Percentiles rank a stretch among this genome's conserved stretches.
phyloP scores from a whole-genome alignment of 768 basidiomycete genomes.

The Leccinum ochraceum region DNA sequence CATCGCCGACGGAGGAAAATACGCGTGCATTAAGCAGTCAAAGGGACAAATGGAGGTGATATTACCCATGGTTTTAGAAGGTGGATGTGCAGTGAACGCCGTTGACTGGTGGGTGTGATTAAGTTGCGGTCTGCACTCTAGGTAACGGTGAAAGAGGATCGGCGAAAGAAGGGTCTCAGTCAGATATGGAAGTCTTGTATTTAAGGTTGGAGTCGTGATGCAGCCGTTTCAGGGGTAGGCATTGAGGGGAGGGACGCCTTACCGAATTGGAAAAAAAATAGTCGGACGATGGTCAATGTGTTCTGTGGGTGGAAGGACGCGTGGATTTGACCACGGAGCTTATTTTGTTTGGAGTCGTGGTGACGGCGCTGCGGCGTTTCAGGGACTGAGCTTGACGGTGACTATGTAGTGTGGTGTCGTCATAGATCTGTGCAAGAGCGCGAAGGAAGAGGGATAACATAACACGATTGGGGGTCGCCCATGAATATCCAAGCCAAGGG shows the following conservation, averaged over 20 bases:
- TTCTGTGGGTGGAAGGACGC: conserved; percentile 17
- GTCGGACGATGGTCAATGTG: conserved; percentile 19
- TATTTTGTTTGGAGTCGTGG: conserved; percentile 20
- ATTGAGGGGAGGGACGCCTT: background rate
- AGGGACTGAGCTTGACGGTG: conserved; percentile 17
- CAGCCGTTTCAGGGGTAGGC: background rate
- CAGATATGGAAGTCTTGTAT: conserved; percentile 6
- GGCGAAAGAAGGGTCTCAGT: background rate
- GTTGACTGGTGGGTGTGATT: conserved; percentile 7
- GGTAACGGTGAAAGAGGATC: conserved; percentile 7
- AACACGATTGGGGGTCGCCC: background rate
- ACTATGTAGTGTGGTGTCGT: conserved; percentile 8
- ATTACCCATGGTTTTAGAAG: conserved; percentile 7
- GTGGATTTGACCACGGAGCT: conserved; percentile 14
- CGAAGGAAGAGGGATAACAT: background rate
- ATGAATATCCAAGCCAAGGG: background rate
- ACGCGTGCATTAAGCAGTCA: background rate
- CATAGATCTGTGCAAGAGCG: background rate
- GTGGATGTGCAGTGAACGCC: conserved; percentile 3
- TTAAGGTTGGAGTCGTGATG: conserved; percentile 7
- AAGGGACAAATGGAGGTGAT: background rate
- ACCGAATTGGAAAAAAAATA: background rate
- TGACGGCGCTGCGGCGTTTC: conserved; percentile 28
- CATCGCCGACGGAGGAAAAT: conserved; percentile 1
- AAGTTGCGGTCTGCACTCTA: conserved; percentile 14